These are phyloP conservation scores for Lactifluus pinguis DNA, from an alignment of 768 basidiomycete species.

Conservation along the genomic window DNA sequence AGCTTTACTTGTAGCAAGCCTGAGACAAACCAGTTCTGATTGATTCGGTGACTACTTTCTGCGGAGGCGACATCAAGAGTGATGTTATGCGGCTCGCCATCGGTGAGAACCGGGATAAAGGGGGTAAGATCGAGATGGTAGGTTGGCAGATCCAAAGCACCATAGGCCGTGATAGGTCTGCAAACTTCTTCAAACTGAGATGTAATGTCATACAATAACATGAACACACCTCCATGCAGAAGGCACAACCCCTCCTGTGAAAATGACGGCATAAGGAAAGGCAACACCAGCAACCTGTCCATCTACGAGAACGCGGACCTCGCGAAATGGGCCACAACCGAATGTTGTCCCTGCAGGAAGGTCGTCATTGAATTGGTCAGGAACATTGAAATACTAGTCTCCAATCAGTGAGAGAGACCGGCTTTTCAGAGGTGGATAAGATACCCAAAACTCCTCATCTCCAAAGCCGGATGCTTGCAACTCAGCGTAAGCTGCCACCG, in stretches of 20 bases:
- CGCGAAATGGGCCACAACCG: constrained; percentile 49
- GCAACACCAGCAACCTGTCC: constrained; percentile 45
- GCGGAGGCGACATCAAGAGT: constrained; percentile 67
- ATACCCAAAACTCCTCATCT: constrained; percentile 72
- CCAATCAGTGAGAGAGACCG: background rate
- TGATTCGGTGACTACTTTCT: constrained; percentile 53
- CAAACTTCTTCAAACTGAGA: background rate
- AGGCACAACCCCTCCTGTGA: background rate
- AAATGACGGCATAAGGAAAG: constrained; percentile 46
- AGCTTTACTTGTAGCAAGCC: constrained; percentile 53
- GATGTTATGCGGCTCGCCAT: constrained; percentile 57
- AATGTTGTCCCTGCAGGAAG: constrained; percentile 39
- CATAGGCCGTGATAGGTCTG: constrained; percentile 64
- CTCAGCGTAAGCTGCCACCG: constrained; percentile 60
- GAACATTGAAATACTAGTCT: constrained; percentile 50
- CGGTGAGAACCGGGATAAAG: constrained; percentile 37
- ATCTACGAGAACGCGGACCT: constrained; percentile 53
- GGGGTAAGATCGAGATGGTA: constrained; percentile 74
- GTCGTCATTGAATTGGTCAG: background rate
- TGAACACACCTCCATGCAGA: background rate
- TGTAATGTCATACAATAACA: constrained; percentile 22
- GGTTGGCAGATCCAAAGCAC: constrained; percentile 67
- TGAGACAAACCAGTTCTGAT: constrained; percentile 73
- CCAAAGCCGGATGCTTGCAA: constrained; percentile 60
- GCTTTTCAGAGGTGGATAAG: constrained; percentile 7